Base-by-base conservation (phyloP, 2,329 filamentous ascomycete genomes). In the Alternaria sp. region DNA sequence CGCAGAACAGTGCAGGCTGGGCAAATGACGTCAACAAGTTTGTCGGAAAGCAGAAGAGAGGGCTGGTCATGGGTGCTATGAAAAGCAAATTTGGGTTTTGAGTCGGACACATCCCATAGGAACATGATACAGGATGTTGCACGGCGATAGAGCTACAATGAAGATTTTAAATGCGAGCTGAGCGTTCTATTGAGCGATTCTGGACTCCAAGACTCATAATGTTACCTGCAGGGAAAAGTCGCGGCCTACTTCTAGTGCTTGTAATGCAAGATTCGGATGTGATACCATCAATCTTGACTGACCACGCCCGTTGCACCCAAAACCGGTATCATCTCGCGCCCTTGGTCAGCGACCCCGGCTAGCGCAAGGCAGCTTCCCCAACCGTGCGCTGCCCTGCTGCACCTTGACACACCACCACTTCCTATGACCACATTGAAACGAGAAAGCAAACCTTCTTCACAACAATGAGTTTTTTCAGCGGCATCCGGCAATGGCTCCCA, bases 11-110 rank as follows among this genome's bases (percentile, higher is more conserved):
- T 76, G 88, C 89, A 59, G 91, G 89, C 17, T 98, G 93, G 89
- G 91, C 93, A 13, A 89, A 93, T 30, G 94, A 97, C 76, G 93
- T 97, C 56, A 91, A 88, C 74, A 97, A 97, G 79, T 97, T 88
- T 79, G 90, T 97, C 5, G 87, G 86, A 61, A 90, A 90, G 81
- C 95, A 98, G 83, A 98, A 98, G 86, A 88, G 89, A 77, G 94
- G 92, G 67, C 84, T 96, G 68, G 84, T 97, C 13, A 81, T 96
- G 70, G 93, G 93, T 10, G 70, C 76, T 57, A 55, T 80, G 50
- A 80, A 79, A 70, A 70, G 74, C 23, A 79, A 79, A 45, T 79
- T 80, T 69, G 77, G 77, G 46, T 68, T 70, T 40, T 69, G 47
- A 52, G 32, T 7, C 13, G 17, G 12, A 11, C n/a, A 26, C 25